Base-by-base conservation (phyloP, 1,284 basidiomycete species). In the Hypsizygus ulmarius region DNA sequence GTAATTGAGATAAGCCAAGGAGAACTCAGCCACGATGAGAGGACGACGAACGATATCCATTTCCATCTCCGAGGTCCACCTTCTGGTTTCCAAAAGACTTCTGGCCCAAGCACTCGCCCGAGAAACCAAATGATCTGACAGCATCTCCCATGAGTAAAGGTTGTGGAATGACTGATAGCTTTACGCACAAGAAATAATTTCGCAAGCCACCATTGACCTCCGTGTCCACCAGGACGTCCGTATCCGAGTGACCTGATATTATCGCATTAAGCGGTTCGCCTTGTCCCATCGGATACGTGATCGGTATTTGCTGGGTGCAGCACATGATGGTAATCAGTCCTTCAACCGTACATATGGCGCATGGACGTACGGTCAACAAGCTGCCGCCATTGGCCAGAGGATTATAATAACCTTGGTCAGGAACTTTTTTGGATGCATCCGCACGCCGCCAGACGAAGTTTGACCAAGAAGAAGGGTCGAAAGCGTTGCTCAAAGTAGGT, bases 211-310 rank as follows among this genome's bases (percentile, higher is more conserved):
- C 92, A 34, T 85, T 64, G 5, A 64, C 64, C 53, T 79, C 66
- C 7, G 72, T 68, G 57, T 88, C 81, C 11, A 80, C 77, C 35
- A 97, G 74, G 1, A 97, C 85, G 2, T 68, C 72, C 1, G 73
- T 56, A 59, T 94, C 90, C 1, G 93, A 96, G 37, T 84, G 74
- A 18, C 78, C 87, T n/a, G 89, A 87, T 27, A 97, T 70, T 61
- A 97, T 92, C 47, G 81, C 76, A 58, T 98, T 97, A 48, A 97
- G 69, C 2, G 94, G 95, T 69, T 97, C 95, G 34, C 91, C 90
- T 45, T 90, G 79, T 6, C 91, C 90, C 42, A 71, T 61, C 11
- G 91, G 88, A 59, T 74, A 84, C 14, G 92, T 87, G 29, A 71
- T 62, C 45, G 79, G 71, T 18, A 87, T 64, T 61, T 64, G 50